Percentiles rank a stretch among this genome's conserved stretches.
phyloP scores from a whole-genome alignment of 176 grass and related monocot genomes.

The Oryza brachyantha region DNA sequence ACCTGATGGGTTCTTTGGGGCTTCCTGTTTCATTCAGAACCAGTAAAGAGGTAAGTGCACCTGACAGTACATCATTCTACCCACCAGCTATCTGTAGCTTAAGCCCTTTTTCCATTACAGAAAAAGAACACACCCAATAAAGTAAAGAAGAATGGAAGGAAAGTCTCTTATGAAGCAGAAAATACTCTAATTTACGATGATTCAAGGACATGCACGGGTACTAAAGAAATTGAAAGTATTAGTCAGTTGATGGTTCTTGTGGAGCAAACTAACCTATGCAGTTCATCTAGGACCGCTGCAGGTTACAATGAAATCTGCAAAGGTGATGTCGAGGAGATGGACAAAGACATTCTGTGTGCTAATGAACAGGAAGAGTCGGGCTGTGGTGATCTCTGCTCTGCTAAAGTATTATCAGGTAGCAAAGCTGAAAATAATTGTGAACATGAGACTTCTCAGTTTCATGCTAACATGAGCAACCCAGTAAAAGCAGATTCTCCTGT shows the following conservation, averaged over 20 bases:
- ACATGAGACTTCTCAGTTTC: conserved; percentile 20
- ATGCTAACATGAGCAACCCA: conserved; percentile 26
- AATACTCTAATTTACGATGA: conserved; percentile 28
- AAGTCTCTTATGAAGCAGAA: conserved; percentile 27
- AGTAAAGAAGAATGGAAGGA: conserved; percentile 53
- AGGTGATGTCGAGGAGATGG: conserved; percentile 25
- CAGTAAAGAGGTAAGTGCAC: conserved; percentile 61
- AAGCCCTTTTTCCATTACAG: conserved; percentile 42
- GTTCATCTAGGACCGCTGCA: conserved; percentile 14
- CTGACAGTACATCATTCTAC: not conserved
- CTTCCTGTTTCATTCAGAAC: conserved; percentile 87
- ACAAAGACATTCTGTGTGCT: conserved; percentile 1
- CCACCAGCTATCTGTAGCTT: conserved; percentile 19
- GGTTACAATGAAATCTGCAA: conserved; percentile 9
- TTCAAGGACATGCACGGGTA: conserved; percentile 18
- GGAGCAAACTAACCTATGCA: conserved; percentile 17
- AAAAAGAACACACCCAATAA: conserved; percentile 36
- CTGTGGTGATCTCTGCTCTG: conserved; percentile 14
- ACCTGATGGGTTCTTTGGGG: conserved; percentile 82
- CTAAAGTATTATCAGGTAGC: not conserved
- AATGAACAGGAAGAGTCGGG: conserved; percentile 18
- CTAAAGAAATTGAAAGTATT: conserved; percentile 26
- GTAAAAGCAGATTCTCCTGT: conserved; percentile 29
- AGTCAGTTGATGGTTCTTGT: conserved; percentile 5
- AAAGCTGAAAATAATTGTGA: conserved; percentile 25